Percentiles rank a stretch among this genome's conserved stretches.
phyloP scores from a whole-genome alignment of 2,329 filamentous ascomycete genomes.

The Pseudohalonectria lignicola region DNA sequence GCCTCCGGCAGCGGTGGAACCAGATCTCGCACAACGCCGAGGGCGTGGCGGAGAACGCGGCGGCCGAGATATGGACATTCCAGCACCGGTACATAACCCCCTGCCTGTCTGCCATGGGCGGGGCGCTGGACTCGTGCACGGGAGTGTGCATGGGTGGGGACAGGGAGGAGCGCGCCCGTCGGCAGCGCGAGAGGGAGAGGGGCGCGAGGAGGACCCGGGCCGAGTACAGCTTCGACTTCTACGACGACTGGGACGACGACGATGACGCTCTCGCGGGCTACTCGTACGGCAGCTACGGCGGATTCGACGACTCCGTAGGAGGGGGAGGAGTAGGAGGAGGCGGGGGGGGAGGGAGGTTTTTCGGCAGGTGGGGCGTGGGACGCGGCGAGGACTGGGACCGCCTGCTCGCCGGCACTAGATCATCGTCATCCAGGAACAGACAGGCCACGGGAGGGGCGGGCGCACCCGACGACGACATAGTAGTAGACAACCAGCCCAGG shows the following conservation, averaged over 20 bases:
- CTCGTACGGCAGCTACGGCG: not conserved
- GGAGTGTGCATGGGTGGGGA: slow-evolving; percentile 55
- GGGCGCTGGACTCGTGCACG: slow-evolving; percentile 62
- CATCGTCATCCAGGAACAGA: slow-evolving; percentile 26
- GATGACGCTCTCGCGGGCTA: slow-evolving; percentile 19
- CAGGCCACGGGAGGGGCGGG: slow-evolving; percentile 14
- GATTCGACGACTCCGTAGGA: not conserved
- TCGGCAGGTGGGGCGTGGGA: slow-evolving; percentile 60
- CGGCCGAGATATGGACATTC: slow-evolving; percentile 81
- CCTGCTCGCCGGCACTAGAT: slow-evolving; percentile 63
- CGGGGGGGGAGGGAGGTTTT: slow-evolving; percentile 26
- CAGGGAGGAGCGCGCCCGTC: slow-evolving; percentile 62
- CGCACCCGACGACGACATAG: slow-evolving; percentile 16
- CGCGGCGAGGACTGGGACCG: slow-evolving; percentile 67
- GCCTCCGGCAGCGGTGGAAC: slow-evolving; percentile 87
- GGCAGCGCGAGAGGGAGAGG: slow-evolving; percentile 52
- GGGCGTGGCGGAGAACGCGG: slow-evolving; percentile 80
- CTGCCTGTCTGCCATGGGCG: slow-evolving; percentile 58
- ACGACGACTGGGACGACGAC: slow-evolving; percentile 85
- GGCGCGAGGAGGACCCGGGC: slow-evolving; percentile 43
- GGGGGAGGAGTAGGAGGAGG: slow-evolving; percentile 1
- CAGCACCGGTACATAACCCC: slow-evolving; percentile 77
- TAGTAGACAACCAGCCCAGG: slow-evolving; percentile 52
- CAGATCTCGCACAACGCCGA: slow-evolving; percentile 78
- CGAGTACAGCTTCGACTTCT: slow-evolving; percentile 90